Percentiles rank a stretch among this genome's conserved stretches.
Conservation (phyloP, 1,139 yeast genomes). For the Candida labiduridarum region DNA sequence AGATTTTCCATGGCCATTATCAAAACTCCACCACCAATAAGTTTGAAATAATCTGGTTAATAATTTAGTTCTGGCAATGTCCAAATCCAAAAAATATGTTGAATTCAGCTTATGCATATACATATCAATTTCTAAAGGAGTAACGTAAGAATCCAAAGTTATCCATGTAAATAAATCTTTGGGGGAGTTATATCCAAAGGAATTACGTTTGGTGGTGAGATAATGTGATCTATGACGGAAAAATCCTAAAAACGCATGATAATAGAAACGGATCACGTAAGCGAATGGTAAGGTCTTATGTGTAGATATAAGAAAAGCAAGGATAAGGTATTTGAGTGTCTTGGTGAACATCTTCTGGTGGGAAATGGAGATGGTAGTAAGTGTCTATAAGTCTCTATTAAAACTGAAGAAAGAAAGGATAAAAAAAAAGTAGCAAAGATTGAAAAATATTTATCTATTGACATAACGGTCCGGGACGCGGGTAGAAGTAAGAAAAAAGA, state of each 20-base stretch:
- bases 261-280: constrained; percentile 65
- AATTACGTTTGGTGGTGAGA: constrained; percentile 29
- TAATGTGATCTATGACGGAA: constrained; percentile 34
- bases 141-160: constrained; percentile 57
- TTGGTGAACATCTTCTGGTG: constrained; percentile 10
- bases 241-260: constrained; percentile 42
- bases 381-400: too few relatives aligned
- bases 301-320: constrained; percentile 25
- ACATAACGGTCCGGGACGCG: too few relatives aligned
- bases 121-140: constrained; percentile 81
- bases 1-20: constrained; percentile 42
- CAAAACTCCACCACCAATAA: constrained; percentile 42
- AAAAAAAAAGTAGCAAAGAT: not conserved
- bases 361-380: not conserved
- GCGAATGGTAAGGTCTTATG: constrained; percentile 72
- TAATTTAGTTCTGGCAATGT: constrained; percentile 71
- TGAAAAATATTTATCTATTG: not conserved
- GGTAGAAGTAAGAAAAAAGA: too few relatives aligned
- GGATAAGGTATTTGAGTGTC: constrained; percentile 11
- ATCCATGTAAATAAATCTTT: constrained; percentile 48
- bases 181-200: constrained; percentile 31
- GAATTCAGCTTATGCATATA: constrained; percentile 86
- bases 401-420: not conserved
- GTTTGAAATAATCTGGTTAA: constrained; percentile 58
- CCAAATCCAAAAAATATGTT: constrained; percentile 84